phyloP scores from a whole-genome alignment of 129 eudicot genomes.

The Solidago caesia region DNA sequence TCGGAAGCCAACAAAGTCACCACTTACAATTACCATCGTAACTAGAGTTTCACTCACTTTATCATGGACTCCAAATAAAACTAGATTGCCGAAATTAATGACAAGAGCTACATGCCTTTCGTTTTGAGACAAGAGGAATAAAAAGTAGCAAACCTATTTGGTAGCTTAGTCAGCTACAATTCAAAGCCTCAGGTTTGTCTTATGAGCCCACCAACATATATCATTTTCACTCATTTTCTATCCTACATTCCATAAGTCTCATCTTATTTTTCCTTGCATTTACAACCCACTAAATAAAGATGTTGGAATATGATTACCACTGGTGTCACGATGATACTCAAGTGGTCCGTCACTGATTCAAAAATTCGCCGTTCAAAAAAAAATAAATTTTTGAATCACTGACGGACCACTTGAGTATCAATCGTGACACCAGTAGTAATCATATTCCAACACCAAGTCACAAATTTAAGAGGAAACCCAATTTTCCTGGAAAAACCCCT shows the following conservation, averaged over 20 bases:
- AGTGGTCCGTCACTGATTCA: too few species aligned
- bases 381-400: too few species aligned
- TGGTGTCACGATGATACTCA: too few species aligned
- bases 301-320: too few species aligned
- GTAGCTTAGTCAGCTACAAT: conserved; percentile 8
- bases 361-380: too few species aligned
- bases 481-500: too few species aligned
- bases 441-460: too few species aligned
- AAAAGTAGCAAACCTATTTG: background rate
- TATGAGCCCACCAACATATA: background rate
- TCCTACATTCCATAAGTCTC: conserved; percentile 1
- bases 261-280: background rate
- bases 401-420: too few species aligned
- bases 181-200: background rate
- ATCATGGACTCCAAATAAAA: conserved; percentile 7
- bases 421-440: too few species aligned
- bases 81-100: background rate
- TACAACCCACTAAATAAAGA: background rate
- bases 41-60: background rate
- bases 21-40: background rate
- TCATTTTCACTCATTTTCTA: conserved; percentile 3
- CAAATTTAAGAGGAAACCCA: too few species aligned
- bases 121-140: too few species aligned
- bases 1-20: background rate
- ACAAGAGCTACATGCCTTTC: too few species aligned